Base-by-base conservation (phyloP, 495 filamentous ascomycete species). In the Annulohypoxylon bovei region DNA sequence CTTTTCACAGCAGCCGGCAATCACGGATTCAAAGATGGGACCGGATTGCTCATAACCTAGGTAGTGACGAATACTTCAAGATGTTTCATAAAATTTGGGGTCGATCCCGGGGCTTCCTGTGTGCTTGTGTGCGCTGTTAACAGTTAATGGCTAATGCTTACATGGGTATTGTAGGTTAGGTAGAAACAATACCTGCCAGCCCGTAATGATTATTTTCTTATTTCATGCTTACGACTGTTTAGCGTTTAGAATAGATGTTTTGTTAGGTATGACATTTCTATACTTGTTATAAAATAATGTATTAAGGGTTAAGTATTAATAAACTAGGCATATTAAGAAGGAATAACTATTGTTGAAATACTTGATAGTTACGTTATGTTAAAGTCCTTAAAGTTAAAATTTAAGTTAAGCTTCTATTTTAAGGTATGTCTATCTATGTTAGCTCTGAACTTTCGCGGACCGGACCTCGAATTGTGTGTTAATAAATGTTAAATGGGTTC, bases 1-100 rank as follows among this genome's bases (percentile, higher is more conserved):
- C 68, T 50, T 71, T 71, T 52, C 8, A 71, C 40, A 52, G 37
- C 57, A 66, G 56, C 68, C 68, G 68, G 56, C 62, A 66, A 32
- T 33, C 37, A 53, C 62, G 68, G 68, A 71, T 62, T 57, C 39
- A 23, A 57, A 62, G 50, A 58, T 47, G 52, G 56, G 16, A 52
- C 28, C 25, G 46, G 3, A 64, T 67, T 71, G 40, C 53, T 71
- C 63, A 59, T 62, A 49, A 14, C 44, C 3, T 42, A 20, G 39
- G n/a, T 20, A 42, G 20, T 42, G 18, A 20, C 25, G 46, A 71
- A 27, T 56, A 27, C 32, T 39, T n/a, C 16, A 14, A 58, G 11
- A 25, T 56, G 60, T 65, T 66, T 62, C 56, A 62, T 62, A 55
- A 49, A 20, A 14, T 35, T 65, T 71, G 49, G 68, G 63, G 63